A percentile compares a stretch with the other conserved stretches of the same genome.
Evolutionary conservation across 352 stramenopile genomes (phyloP).

Genomic region (Phytophthora macrochlamydospora): DNA sequence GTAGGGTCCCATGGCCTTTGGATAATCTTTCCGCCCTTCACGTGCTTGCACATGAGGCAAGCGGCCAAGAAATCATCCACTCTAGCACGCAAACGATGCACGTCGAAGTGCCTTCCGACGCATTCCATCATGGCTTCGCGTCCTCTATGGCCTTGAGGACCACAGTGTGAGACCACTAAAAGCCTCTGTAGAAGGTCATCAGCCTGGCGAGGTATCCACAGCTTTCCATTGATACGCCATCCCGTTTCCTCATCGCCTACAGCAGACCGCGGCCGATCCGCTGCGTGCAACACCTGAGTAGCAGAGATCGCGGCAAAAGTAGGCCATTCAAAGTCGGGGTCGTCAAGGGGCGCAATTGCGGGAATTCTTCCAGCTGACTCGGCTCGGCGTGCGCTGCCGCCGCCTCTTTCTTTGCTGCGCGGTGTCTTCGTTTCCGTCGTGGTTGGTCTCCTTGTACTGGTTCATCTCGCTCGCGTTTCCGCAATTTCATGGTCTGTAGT

Average conservation of each 20-base stretch:
- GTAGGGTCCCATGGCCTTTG: conserved; percentile 13
- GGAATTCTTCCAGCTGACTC: neutral
- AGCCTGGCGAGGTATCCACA: conserved; percentile 7
- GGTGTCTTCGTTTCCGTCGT: neutral
- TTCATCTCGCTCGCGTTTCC: neutral
- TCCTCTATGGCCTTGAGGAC: conserved; percentile 9
- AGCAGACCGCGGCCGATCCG: neutral
- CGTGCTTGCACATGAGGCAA: conserved; percentile 14
- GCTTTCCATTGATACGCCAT: conserved; percentile 7
- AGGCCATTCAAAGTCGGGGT: conserved; percentile 11
- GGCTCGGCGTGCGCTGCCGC: neutral
- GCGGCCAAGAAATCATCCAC: conserved; percentile 5
- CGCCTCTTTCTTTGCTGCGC: neutral
- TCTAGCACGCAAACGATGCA: conserved; percentile 1
- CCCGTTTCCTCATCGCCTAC: neutral
- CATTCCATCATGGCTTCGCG: neutral
- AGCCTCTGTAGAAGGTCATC: conserved; percentile 3
- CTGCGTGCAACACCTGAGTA: neutral
- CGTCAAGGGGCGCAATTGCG: neutral
- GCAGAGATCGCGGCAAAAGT: neutral
- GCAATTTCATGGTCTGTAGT: neutral
- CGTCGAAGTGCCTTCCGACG: neutral
- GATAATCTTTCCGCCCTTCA: conserved; percentile 14
- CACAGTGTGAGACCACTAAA: conserved; percentile 9
- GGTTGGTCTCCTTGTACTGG: neutral